Evolutionary conservation across 495 filamentous ascomycete genomes (phyloP).

Genomic region (Xylona heveae): DNA sequence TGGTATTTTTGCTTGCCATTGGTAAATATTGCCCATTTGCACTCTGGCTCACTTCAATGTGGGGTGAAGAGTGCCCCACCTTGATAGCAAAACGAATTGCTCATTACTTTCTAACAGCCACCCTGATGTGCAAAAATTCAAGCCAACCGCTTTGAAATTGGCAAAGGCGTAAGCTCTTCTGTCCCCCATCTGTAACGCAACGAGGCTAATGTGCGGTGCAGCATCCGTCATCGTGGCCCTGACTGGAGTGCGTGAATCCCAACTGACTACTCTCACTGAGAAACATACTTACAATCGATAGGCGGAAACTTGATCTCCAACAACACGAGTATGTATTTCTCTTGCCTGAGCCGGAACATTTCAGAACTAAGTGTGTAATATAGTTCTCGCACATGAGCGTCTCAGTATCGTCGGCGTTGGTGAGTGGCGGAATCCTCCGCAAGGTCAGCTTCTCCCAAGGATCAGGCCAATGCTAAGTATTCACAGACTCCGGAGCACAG

Average conservation of each 20-base stretch:
- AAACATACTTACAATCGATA: conserved; percentile 15
- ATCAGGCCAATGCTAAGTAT: conserved; percentile 14
- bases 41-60: too few species aligned
- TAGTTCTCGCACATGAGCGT: conserved; percentile 93
- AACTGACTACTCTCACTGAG: conserved; percentile 5
- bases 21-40: too few species aligned
- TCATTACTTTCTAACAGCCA: conserved; percentile 35
- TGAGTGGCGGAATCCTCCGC: conserved; percentile 26
- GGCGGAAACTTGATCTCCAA: conserved; percentile 78
- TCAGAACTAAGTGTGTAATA: too few species aligned
- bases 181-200: conserved; percentile 3
- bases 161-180: conserved; percentile 61
- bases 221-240: conserved; percentile 86
- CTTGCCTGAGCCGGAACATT: conserved; percentile 14
- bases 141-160: conserved; percentile 87
- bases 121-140: conserved; percentile 90
- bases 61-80: conserved; percentile 1
- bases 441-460: neutral
- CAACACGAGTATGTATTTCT: conserved; percentile 52
- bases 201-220: conserved; percentile 23
- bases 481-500: conserved; percentile 75
- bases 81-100: conserved; percentile 7
- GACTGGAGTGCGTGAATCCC: conserved; percentile 71
- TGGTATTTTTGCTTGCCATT: conserved; percentile 90
- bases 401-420: conserved; percentile 94